Evolutionary conservation across 2,329 filamentous ascomycete species (phyloP), one percentile per base, ranked within the genome.

Genomic region (Fusarium sacchari): DNA sequence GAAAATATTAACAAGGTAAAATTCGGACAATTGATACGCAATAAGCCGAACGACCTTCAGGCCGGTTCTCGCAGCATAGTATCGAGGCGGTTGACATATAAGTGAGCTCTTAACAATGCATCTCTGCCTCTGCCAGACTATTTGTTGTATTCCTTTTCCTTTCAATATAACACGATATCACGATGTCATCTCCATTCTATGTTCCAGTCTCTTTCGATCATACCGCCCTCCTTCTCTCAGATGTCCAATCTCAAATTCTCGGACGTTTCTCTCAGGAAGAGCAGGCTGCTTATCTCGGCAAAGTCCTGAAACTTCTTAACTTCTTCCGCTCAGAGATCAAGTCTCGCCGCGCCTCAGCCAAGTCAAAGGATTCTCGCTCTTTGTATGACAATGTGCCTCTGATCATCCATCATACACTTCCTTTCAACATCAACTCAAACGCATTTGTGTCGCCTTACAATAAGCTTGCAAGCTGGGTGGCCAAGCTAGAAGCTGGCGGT

Each of bases 251-350:
- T 22, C 57, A 60, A 32, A 53, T 60, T 7, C 44, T 60, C 2
- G 5, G 26, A 24, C 57, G 44, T 9, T 60, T 60, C 22, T 40
- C 44, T 2, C 20, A 60, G 1, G 34, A 53, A 34, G 22, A 53
- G 0, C 57, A 60, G 2, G 18, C 22, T 6, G 13, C 44, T 30
- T 53, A 53, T 26, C 22, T 60, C 1, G 22, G 9, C 9, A 60
- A 53, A 39, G 9, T 60, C 7, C 36, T 40, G 22, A 60, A 32
- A 5, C 44, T 60, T 6, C 26, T 60, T 1, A n/a, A 53, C 18
- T 53, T 60, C 26, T 60, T 60, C 1, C 57, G 57, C 10, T 40
- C 44, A 53, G 44, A 60, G 26, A 60, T 53, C 5, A 32, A 60
- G 7, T 32, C n/a, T 3, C 26, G 44, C 2, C 57, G 44, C 2